These are phyloP conservation scores for Anaeramoeba ignava DNA, from an alignment of 78 protist genomes.

Conservation along the genomic window DNA sequence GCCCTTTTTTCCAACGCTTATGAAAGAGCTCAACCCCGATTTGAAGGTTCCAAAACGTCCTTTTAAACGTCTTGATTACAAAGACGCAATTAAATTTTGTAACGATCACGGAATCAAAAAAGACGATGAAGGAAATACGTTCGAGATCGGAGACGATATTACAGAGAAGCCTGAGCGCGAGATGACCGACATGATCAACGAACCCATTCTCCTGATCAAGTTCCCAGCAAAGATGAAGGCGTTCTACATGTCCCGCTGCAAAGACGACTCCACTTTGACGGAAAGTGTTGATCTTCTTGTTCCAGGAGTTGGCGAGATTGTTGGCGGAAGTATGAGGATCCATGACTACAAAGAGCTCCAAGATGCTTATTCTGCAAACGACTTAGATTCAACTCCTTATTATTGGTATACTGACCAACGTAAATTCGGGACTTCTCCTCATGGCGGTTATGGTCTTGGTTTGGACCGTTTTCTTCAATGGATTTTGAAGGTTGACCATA, in stretches of 20 bases:
- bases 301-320: conserved; percentile 95
- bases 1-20: conserved; percentile 26
- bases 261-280: conserved; percentile 6
- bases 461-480: conserved; percentile 80
- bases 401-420: conserved; percentile 89
- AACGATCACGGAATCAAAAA: conserved; percentile 51
- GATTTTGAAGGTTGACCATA: conserved; percentile 57
- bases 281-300: conserved; percentile 65
- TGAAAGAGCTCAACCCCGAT: conserved; percentile 50
- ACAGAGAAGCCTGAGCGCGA: conserved; percentile 84
- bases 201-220: conserved; percentile 66
- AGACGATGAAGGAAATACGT: conserved; percentile 23
- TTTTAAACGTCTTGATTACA: conserved; percentile 70
- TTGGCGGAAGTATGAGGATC: conserved; percentile 88
- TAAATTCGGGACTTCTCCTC: conserved; percentile 80
- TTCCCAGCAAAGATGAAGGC: conserved; percentile 87
- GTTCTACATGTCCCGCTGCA: conserved; percentile 74
- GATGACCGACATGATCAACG: conserved; percentile 78
- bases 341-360: conserved; percentile 48
- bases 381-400: conserved; percentile 63
- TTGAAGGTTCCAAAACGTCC: conserved; percentile 53
- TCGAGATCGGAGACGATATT: conserved; percentile 79
- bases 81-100: conserved; percentile 68
- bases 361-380: conserved; percentile 54
- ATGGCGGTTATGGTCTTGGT: conserved; percentile 95